Conservation (phyloP, 345 rosid species). For the Camelina laxa region DNA sequence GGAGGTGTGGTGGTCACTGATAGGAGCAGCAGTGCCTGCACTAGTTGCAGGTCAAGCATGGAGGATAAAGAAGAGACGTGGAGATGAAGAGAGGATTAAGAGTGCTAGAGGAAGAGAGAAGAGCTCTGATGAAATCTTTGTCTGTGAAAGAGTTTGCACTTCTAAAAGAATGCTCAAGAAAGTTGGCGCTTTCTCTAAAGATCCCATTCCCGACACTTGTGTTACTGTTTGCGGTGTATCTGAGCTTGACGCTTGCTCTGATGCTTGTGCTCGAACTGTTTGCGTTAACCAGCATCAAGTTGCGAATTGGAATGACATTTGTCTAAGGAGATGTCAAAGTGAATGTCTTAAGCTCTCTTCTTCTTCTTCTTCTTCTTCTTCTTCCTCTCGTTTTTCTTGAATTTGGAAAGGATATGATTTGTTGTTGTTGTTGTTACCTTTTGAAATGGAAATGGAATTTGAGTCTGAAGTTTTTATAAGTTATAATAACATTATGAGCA, state of each 20-base stretch:
- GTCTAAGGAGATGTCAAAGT: constrained; percentile 79
- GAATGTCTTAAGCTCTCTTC: constrained; percentile 66
- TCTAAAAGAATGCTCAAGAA: constrained; percentile 87
- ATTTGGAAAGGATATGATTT: constrained; percentile 1
- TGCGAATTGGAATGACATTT: constrained; percentile 89
- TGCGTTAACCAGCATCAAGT: constrained; percentile 90
- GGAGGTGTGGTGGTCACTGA: constrained; percentile 80
- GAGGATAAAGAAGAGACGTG: constrained; percentile 65
- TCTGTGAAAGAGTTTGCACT: constrained; percentile 89
- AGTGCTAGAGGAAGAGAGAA: constrained; percentile 81
- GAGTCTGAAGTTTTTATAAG: constrained; percentile 21
- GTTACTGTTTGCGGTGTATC: constrained; percentile 93
- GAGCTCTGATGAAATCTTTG: constrained; percentile 80
- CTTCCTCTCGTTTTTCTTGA: constrained; percentile 40
- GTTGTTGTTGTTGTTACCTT: constrained; percentile 12
- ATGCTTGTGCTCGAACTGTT: constrained; percentile 85
- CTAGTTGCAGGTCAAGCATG: constrained; percentile 70
- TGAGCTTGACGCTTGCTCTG: constrained; percentile 87
- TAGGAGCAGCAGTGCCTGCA: constrained; percentile 79
- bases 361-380: not conserved
- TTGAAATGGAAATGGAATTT: constrained; percentile 26
- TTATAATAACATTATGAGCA: constrained; percentile 22
- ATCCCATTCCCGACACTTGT: constrained; percentile 76
- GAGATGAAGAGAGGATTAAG: constrained; percentile 74
- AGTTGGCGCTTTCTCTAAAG: constrained; percentile 84